These are phyloP conservation scores for Periconia sp. DNA, from an alignment of 2,329 filamentous ascomycete species.

Conservation along the genomic window DNA sequence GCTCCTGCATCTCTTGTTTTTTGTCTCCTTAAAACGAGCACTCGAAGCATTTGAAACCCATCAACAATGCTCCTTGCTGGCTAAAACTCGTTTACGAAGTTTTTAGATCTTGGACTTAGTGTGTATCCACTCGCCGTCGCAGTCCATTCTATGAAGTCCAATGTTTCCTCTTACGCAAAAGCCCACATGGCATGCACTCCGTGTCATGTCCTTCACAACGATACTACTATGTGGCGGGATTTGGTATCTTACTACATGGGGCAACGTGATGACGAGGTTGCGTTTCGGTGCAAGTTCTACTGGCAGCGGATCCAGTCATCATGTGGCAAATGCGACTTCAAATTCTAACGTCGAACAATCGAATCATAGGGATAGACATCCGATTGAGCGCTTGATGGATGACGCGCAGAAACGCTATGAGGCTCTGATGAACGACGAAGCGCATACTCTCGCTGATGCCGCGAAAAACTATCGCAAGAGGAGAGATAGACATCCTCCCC, in stretches of 20 bases:
- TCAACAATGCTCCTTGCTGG: slow-evolving; percentile 2
- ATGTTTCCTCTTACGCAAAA: neutral
- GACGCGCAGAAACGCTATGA: slow-evolving; percentile 35
- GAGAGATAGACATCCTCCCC: slow-evolving; percentile 52
- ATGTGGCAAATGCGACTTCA: neutral
- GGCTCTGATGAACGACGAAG: slow-evolving; percentile 35
- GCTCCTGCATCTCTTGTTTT: neutral
- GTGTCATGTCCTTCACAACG: slow-evolving; percentile 12
- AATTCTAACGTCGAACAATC: neutral
- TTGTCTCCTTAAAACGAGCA: neutral
- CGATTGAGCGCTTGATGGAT: slow-evolving; percentile 42
- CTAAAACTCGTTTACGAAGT: neutral
- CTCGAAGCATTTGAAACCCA: too few species aligned
- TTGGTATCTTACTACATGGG: slow-evolving; percentile 12
- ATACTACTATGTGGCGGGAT: slow-evolving; percentile 11
- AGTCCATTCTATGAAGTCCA: slow-evolving; percentile 6
- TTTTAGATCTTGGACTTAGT: neutral
- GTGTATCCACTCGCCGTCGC: neutral
- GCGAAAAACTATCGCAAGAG: slow-evolving; percentile 46
- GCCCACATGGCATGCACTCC: slow-evolving; percentile 17
- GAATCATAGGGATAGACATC: slow-evolving; percentile 23
- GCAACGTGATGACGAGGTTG: neutral
- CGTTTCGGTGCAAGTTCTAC: neutral
- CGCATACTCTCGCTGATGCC: slow-evolving; percentile 42
- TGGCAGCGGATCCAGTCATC: neutral